Conservation (phyloP, 2,329 filamentous ascomycete genomes). For the Cytospora piceae region DNA sequence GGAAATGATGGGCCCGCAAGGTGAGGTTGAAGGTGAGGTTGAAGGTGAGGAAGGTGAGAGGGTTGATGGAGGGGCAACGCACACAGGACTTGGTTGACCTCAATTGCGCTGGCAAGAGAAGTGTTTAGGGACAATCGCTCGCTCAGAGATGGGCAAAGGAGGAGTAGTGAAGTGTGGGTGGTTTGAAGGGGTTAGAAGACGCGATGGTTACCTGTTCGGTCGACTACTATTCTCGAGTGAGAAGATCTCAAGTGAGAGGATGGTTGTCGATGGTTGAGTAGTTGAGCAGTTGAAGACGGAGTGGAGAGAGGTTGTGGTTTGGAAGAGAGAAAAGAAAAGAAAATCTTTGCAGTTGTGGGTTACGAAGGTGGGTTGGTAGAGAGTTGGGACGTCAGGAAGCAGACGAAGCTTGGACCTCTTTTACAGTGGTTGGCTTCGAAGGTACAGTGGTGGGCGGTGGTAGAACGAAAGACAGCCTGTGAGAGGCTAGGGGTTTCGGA, state of each 20-base stretch:
- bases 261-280: background rate
- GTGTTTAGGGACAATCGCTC: background rate
- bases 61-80: background rate
- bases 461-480: background rate
- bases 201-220: background rate
- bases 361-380: background rate
- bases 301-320: background rate
- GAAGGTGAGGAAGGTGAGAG: too few relatives aligned
- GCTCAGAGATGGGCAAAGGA: background rate
- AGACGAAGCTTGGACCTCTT: background rate
- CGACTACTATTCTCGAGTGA: background rate
- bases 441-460: background rate
- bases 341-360: background rate
- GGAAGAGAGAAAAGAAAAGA: background rate
- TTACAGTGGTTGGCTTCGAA: background rate
- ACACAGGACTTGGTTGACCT: background rate
- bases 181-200: background rate
- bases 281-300: background rate
- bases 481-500: background rate
- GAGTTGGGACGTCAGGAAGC: background rate
- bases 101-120: background rate
- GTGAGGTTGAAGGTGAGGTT: background rate
- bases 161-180: background rate
- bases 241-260: background rate
- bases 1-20: background rate